Percentiles rank a stretch among this genome's conserved stretches.
Evolutionary conservation across 768 basidiomycete genomes (phyloP).

Genomic region (Mycena amicta): DNA sequence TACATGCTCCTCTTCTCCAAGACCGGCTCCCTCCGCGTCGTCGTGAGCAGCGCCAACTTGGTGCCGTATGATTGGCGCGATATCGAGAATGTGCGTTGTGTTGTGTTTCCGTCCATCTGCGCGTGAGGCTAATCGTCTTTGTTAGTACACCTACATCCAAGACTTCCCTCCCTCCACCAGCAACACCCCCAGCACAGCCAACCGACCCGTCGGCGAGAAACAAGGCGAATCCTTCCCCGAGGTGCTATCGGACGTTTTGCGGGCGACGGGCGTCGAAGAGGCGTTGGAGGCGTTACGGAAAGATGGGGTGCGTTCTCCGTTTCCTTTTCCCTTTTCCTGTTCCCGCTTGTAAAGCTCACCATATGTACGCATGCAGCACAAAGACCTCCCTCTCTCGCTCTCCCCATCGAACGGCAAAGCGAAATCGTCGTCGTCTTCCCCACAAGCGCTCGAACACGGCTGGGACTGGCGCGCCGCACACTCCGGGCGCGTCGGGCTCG

Average conservation of each 20-base stretch:
- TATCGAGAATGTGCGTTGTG: constrained; percentile 61
- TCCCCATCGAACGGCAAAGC: not conserved
- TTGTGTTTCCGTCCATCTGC: not conserved
- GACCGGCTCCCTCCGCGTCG: constrained; percentile 56
- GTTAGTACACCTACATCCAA: constrained; percentile 65
- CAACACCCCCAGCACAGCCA: not conserved
- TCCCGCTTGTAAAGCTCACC: too few relatives aligned
- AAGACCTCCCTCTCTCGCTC: not conserved
- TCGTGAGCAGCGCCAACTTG: constrained; percentile 64
- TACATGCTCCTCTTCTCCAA: constrained; percentile 56
- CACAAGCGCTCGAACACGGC: constrained; percentile 35
- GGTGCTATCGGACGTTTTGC: constrained; percentile 8
- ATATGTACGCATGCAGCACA: too few relatives aligned
- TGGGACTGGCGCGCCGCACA: constrained; percentile 55
- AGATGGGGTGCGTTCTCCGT: constrained; percentile 13
- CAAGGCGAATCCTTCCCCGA: constrained; percentile 17
- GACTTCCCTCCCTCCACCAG: constrained; percentile 39
- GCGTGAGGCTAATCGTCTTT: not conserved
- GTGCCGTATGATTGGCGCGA: constrained; percentile 64
- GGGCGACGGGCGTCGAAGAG: constrained; percentile 17
- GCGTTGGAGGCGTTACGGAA: constrained; percentile 6
- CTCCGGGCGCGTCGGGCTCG: constrained; percentile 49
- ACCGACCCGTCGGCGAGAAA: not conserved
- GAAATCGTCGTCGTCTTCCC: too few relatives aligned
- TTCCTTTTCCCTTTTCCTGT: too few relatives aligned